phyloP scores from a whole-genome alignment of 2,329 filamentous ascomycete species.

The Pyricularia sp. region DNA sequence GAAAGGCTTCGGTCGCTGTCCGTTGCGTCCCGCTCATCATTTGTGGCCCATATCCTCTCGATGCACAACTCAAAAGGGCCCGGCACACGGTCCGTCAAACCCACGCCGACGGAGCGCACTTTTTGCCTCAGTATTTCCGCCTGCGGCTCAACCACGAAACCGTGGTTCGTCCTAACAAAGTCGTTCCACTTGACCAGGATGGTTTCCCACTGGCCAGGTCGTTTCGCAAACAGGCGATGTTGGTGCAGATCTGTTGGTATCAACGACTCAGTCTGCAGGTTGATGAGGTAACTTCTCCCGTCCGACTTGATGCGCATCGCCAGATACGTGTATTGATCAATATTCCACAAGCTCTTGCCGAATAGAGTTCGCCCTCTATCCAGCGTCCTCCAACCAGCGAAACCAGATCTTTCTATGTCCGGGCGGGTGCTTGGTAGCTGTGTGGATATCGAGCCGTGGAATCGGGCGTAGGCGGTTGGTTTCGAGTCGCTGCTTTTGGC shows the following conservation, averaged over 20 bases:
- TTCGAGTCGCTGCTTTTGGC: slow-evolving; percentile 8
- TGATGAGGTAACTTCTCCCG: slow-evolving; percentile 84
- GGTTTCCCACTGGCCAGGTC: slow-evolving; percentile 85
- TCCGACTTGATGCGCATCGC: slow-evolving; percentile 83
- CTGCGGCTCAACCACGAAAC: slow-evolving; percentile 85
- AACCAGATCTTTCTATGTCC: slow-evolving; percentile 68
- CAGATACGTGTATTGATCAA: slow-evolving; percentile 79
- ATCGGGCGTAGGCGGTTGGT: slow-evolving; percentile 52
- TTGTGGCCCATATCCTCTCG: slow-evolving; percentile 83
- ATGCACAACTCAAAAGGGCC: slow-evolving; percentile 82
- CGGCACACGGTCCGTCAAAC: slow-evolving; percentile 75
- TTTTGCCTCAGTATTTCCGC: slow-evolving; percentile 77
- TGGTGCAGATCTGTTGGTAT: slow-evolving; percentile 94
- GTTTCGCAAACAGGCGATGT: slow-evolving; percentile 69
- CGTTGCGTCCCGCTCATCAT: slow-evolving; percentile 34
- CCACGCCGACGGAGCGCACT: slow-evolving; percentile 74
- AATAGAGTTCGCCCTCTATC: slow-evolving; percentile 72
- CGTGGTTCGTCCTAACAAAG: slow-evolving; percentile 90
- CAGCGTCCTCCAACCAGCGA: slow-evolving; percentile 77
- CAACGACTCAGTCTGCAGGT: slow-evolving; percentile 87
- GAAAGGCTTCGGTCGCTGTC: slow-evolving; percentile 10
- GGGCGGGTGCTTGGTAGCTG: slow-evolving; percentile 63
- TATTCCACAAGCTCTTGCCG: slow-evolving; percentile 73
- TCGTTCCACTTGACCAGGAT: slow-evolving; percentile 82
- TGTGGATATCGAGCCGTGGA: slow-evolving; percentile 80